Conservation (phyloP, 2,329 filamentous ascomycete genomes). For the Ascochyta fabae region DNA sequence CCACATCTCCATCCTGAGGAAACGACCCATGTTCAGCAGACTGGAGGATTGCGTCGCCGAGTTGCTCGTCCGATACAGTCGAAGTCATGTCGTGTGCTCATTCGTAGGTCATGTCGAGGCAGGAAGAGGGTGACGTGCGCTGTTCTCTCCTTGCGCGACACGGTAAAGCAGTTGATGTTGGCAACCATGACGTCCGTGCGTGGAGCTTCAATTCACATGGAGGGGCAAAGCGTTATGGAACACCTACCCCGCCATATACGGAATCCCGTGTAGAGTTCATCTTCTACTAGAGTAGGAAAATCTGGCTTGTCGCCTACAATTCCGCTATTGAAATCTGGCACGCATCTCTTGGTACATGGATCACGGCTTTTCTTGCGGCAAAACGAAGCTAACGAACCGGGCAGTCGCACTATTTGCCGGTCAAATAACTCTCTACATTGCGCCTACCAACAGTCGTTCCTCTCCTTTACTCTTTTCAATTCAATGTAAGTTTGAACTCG, state of each 20-base stretch:
- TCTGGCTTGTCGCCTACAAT: background rate
- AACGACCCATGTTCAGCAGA: conserved; percentile 66
- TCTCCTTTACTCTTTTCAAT: background rate
- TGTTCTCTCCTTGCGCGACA: conserved; percentile 13
- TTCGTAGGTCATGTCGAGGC: conserved; percentile 25
- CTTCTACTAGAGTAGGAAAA: background rate
- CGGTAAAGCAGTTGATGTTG: conserved; percentile 11
- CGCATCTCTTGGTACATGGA: background rate
- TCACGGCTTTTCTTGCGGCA: background rate
- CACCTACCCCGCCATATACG: conserved; percentile 11
- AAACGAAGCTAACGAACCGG: conserved; percentile 4
- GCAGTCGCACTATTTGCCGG: conserved; percentile 11
- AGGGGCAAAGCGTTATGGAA: conserved; percentile 10
- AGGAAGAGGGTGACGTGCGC: conserved; percentile 1
- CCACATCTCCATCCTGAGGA: conserved; percentile 62
- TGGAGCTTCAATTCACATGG: conserved; percentile 13
- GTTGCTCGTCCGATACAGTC: conserved; percentile 41
- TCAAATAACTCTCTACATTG: conserved; percentile 4
- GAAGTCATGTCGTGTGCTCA: conserved; percentile 34
- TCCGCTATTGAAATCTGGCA: background rate
- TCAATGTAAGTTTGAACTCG: conserved; percentile 1
- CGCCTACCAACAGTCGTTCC: background rate
- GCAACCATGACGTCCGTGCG: conserved; percentile 19
- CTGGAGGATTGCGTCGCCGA: conserved; percentile 68
- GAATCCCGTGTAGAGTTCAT: background rate